Base-by-base conservation (phyloP, 2,329 filamentous ascomycete genomes). In the Aspergillaceae sp. region DNA sequence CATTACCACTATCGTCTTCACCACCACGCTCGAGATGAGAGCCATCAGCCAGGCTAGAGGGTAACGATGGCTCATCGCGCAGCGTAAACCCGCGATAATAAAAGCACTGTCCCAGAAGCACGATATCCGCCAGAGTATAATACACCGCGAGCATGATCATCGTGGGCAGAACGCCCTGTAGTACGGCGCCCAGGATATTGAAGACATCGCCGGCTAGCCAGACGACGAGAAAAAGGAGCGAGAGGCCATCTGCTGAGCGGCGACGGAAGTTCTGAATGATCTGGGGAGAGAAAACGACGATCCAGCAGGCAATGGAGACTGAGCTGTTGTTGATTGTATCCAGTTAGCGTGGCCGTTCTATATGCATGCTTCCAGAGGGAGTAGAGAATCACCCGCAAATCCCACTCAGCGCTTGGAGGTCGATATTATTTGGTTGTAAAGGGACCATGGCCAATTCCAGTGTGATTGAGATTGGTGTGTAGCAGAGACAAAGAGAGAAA, bases 61-160 rank as follows among this genome's bases (percentile, higher is more conserved):
- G 53, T 8, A 51, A 28, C 26, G 60, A 57, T 7, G 55, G 46
- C 5, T 63, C 56, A 41, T 68, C 65, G 7, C 54, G 60, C 11
- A 71, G 49, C 4, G 62, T 71, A 44, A 95, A 92, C 3, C 90
- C 90, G 44, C 87, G 82, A 67, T 98, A 98, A 72, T 94, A 97
- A 72, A 97, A 94, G 67, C 87, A 94, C 69, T 98, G 92, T 1
- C 74, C 77, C 0, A 97, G 73, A 1, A 98, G 75, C 1, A 97
- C 88, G 37, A 96, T 79, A 61, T 97, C 91, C 50, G 89, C 89
- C 34, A 94, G 76, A 10, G 90, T 94, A 64, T 97, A 95, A 67
- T 95, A 95, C 10, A 95, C 78, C 8, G 90, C 90, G n/a, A 96
- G 74, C 44, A 95, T 94, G 51, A 87, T 83, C 89, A 97, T 96